Conservation (phyloP, 208 protist genomes). For the Lotmaria passim region DNA sequence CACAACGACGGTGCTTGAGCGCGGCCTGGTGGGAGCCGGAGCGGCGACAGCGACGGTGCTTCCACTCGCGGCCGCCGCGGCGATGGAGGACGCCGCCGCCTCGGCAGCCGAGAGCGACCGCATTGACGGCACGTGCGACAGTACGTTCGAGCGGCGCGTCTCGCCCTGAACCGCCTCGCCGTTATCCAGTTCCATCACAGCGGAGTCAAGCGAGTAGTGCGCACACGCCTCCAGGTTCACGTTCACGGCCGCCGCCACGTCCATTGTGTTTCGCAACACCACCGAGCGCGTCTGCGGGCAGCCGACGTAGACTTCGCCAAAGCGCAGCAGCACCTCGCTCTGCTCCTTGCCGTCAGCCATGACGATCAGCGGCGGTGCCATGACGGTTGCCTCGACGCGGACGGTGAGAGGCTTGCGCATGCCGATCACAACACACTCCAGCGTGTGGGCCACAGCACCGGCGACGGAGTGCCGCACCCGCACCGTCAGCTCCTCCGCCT, state of each 20-base stretch:
- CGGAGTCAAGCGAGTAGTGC: constrained; percentile 44
- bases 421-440: constrained; percentile 82
- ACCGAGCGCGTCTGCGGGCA: constrained; percentile 51
- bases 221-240: constrained; percentile 69
- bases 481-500: constrained; percentile 74
- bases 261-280: constrained; percentile 76
- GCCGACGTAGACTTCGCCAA: constrained; percentile 88
- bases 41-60: not conserved
- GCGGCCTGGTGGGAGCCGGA: not conserved
- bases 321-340: constrained; percentile 84
- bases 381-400: constrained; percentile 69
- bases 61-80: too few species aligned
- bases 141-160: constrained; percentile 20
- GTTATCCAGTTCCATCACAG: constrained; percentile 23
- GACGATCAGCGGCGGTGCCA: constrained; percentile 67
- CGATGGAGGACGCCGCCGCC: not conserved
- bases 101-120: constrained; percentile 14
- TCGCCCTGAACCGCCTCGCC: constrained; percentile 2
- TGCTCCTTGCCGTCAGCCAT: constrained; percentile 48
- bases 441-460: constrained; percentile 31
- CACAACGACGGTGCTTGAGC: constrained; percentile 24
- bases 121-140: constrained; percentile 23
- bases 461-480: constrained; percentile 46
- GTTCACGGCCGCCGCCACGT: constrained; percentile 80
- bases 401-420: constrained; percentile 75